phyloP scores from a whole-genome alignment of 768 basidiomycete genomes.

The Daedalea quercina region DNA sequence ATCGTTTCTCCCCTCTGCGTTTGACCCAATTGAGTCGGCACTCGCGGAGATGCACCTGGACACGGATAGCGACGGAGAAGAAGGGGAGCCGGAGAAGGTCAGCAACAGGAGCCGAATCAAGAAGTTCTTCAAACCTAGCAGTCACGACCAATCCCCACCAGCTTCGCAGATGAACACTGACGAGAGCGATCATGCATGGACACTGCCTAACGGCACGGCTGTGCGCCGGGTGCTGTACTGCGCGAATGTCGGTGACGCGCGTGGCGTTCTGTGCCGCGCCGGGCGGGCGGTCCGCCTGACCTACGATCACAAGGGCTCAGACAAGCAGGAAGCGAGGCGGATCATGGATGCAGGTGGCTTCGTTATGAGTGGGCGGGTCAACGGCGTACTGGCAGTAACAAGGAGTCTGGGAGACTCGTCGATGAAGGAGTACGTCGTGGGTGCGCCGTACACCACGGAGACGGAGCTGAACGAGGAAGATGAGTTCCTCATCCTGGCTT shows the following conservation, averaged over 20 bases:
- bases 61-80: conserved; percentile 37
- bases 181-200: conserved; percentile 8
- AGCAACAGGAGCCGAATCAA: conserved; percentile 44
- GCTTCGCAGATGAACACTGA: conserved; percentile 1
- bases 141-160: conserved; percentile 14
- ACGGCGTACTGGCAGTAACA: conserved; percentile 95
- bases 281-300: conserved; percentile 91
- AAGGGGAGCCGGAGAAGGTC: conserved; percentile 36
- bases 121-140: conserved; percentile 48
- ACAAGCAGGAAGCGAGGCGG: conserved; percentile 94
- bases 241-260: conserved; percentile 95
- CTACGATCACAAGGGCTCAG: conserved; percentile 98
- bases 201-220: conserved; percentile 4
- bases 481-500: conserved; percentile 92
- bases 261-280: conserved; percentile 86
- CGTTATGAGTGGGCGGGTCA: conserved; percentile 97
- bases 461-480: conserved; percentile 86
- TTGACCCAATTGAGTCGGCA: conserved; percentile 11
- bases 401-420: conserved; percentile 93
- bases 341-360: conserved; percentile 98
- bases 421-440: conserved; percentile 99
- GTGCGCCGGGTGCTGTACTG: conserved; percentile 81
- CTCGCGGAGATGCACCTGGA: conserved; percentile 6
- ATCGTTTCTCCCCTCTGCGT: conserved; percentile 42
- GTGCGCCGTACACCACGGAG: conserved; percentile 97